Evolutionary conservation across 768 basidiomycete genomes (phyloP).

Genomic region (Russula virescens): DNA sequence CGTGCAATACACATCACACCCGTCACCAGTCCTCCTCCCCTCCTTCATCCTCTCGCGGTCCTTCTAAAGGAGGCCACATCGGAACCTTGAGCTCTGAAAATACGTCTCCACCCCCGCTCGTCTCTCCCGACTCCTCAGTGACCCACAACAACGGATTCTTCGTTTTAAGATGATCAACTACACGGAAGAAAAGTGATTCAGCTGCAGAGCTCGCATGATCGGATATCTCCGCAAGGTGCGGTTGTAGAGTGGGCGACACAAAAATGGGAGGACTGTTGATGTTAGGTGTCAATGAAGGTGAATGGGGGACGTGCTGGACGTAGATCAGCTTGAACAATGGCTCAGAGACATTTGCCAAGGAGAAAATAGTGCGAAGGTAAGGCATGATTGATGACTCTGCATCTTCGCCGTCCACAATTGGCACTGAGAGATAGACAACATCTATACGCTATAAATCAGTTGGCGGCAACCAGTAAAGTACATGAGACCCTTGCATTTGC

Average conservation of each 20-base stretch:
- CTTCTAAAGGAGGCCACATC: constrained; percentile 21
- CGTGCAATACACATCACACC: neutral
- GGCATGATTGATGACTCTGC: constrained; percentile 27
- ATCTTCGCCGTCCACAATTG: constrained; percentile 14
- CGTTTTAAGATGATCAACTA: constrained; percentile 10
- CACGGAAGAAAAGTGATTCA: constrained; percentile 21
- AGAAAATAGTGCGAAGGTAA: constrained; percentile 27
- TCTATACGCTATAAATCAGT: constrained; percentile 9
- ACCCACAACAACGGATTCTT: constrained; percentile 15
- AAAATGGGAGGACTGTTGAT: neutral
- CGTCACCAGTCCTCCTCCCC: constrained; percentile 1
- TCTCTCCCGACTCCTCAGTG: neutral
- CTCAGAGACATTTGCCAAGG: constrained; percentile 12
- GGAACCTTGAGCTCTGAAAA: constrained; percentile 23
- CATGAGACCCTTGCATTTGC: constrained; percentile 50
- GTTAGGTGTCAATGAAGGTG: neutral
- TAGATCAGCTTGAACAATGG: constrained; percentile 20
- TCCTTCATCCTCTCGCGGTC: constrained; percentile 11
- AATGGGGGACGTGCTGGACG: neutral
- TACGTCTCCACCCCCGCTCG: constrained; percentile 13
- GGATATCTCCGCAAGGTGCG: constrained; percentile 11
- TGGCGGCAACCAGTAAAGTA: neutral
- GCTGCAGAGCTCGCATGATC: constrained; percentile 21
- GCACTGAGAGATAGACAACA: constrained; percentile 23
- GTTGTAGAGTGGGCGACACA: constrained; percentile 10